Base-by-base conservation (phyloP, 805 yeast species). In the Ogataea parapolymorpha region DNA sequence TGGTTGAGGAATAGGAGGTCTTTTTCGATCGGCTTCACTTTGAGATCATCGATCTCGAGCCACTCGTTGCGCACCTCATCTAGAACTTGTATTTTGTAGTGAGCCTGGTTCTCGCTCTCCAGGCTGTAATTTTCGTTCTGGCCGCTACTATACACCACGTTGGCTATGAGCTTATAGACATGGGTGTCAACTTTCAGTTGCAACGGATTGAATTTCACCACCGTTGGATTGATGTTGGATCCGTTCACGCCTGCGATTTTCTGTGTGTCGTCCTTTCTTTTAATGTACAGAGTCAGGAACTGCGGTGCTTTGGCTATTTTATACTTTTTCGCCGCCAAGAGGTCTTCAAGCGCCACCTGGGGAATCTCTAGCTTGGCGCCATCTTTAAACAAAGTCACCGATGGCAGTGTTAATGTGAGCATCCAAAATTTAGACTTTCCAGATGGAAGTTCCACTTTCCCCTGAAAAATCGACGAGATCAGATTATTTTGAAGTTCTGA, bases 1-100 rank as follows among this genome's bases (percentile, higher is more conserved):
- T 82, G 85, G 28, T 72, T 69, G 23, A 85, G 57, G 53, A 83
- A 80, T 41, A 86, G 51, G 29, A 83, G 63, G 46, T 82, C 88
- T 37, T 67, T 67, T 27, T 79, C 80, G 16, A 74, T 70, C 11
- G 57, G 56, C 26, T 62, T 67, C 1, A 77, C 70, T 10, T 62
- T 54, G 36, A 77, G 61, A 52, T 83, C 80, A 36, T 74, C 69
- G 11, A 85, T 68, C 46, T 77, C 79, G 4, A 71, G 47, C 93
- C 95, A 86, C 17, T 65, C 59, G 5, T 66, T 61, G 12, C 66
- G 52, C 4, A 61, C 53, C 10, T 59, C 51, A 42, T 75, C 74
- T 6, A 63, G 54, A 20, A 73, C 45, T 53, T 73, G 85, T 7
- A 79, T 70, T 54, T 67, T 74, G 75, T 79, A 79, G 38, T 58